These are phyloP conservation scores for Debaryomyces psychrophilus DNA, from an alignment of 1,139 yeast species.

Conservation along the genomic window DNA sequence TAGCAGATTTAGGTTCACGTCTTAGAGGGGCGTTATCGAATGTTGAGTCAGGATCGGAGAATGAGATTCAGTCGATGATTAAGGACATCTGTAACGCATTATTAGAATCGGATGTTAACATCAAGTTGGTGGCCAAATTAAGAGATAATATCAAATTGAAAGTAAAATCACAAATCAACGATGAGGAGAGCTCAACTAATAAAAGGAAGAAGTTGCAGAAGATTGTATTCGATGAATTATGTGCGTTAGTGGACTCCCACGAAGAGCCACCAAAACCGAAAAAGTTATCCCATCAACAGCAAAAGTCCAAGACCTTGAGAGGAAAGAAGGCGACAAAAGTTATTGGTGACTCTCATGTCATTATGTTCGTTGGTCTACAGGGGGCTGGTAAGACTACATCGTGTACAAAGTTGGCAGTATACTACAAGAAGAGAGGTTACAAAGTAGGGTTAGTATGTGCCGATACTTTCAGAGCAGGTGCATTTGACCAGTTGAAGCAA, in stretches of 20 bases:
- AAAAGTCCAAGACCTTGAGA: constrained; percentile 30
- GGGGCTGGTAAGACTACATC: constrained; percentile 99
- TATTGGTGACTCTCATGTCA: constrained; percentile 51
- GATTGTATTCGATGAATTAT: constrained; percentile 90
- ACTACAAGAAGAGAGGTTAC: constrained; percentile 90
- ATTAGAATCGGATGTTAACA: constrained; percentile 89
- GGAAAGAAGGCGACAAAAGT: constrained; percentile 31
- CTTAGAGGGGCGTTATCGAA: constrained; percentile 75
- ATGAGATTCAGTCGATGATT: constrained; percentile 56
- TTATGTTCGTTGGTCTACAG: constrained; percentile 97
- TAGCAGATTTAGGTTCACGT: constrained; percentile 91
- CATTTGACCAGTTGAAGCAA: constrained; percentile 96
- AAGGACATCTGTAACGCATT: constrained; percentile 90
- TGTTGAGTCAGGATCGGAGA: constrained; percentile 44
- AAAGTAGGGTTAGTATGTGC: constrained; percentile 98
- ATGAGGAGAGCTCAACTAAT: constrained; percentile 56
- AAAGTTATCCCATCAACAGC: constrained; percentile 44
- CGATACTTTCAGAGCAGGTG: constrained; percentile 99
- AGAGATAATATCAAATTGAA: constrained; percentile 71
- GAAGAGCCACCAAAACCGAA: constrained; percentile 82
- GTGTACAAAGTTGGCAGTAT: constrained; percentile 94
- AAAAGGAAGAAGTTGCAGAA: constrained; percentile 85
- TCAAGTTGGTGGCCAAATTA: constrained; percentile 75
- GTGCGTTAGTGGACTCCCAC: constrained; percentile 73
- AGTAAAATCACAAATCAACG: constrained; percentile 49